phyloP scores from a whole-genome alignment of 169 alveolate species.

The Plasmodium vinckei region DNA sequence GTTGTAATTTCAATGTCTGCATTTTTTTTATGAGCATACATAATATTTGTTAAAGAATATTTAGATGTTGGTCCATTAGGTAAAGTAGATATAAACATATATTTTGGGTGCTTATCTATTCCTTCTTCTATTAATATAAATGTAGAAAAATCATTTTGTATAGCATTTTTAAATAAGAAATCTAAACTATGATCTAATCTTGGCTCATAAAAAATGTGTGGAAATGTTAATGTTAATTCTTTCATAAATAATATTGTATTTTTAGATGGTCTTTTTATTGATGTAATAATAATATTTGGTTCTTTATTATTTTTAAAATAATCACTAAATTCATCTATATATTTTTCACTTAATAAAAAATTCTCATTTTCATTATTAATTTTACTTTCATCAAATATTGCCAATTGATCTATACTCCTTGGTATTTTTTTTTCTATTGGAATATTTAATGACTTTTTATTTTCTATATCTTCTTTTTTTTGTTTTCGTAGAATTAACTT shows the following conservation, averaged over 20 bases:
- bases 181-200: constrained; percentile 85
- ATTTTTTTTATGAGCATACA: constrained; percentile 89
- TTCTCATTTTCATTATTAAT: constrained; percentile 42
- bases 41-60: constrained; percentile 90
- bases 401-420: constrained; percentile 46
- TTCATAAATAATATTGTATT: constrained; percentile 89
- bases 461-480: constrained; percentile 70
- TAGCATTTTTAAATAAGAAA: constrained; percentile 88
- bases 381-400: constrained; percentile 69
- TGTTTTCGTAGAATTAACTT: constrained; percentile 59
- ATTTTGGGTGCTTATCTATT: constrained; percentile 91
- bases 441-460: constrained; percentile 47
- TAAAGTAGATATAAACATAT: constrained; percentile 89
- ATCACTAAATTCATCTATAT: constrained; percentile 92
- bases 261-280: constrained; percentile 90
- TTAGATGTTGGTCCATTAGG: constrained; percentile 96
- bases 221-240: constrained; percentile 91
- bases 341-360: constrained; percentile 61
- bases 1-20: constrained; percentile 93
- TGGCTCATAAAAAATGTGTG: constrained; percentile 92
- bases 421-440: constrained; percentile 76
- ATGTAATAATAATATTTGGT: constrained; percentile 93
- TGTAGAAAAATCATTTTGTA: constrained; percentile 90
- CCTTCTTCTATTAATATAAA: constrained; percentile 92
- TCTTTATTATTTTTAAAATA: constrained; percentile 88